Conservation (phyloP, 1,139 yeast species). For the Yamadazyma diospyri region DNA sequence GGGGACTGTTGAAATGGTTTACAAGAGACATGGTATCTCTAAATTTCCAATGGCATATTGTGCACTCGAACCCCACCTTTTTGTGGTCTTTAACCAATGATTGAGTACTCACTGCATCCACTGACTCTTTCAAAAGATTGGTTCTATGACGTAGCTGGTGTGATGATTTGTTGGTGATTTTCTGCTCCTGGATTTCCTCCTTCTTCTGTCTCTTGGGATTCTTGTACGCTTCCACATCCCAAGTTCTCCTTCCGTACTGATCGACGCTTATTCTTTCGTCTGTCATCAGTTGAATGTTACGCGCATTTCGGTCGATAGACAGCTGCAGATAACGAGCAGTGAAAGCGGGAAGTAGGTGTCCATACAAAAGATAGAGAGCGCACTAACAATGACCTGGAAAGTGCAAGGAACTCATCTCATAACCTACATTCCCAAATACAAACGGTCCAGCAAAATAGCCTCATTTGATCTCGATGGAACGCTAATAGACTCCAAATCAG, state of each 20-base stretch:
- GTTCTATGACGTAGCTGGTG: constrained; percentile 6
- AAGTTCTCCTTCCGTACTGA: constrained; percentile 62
- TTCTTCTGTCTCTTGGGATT: constrained; percentile 32
- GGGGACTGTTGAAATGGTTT: constrained; percentile 78
- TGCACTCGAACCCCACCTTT: constrained; percentile 84
- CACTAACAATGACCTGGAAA: constrained; percentile 20
- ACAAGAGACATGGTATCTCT: constrained; percentile 77
- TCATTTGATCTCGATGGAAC: constrained; percentile 81
- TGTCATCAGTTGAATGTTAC: too few relatives aligned
- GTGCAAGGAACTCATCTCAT: constrained; percentile 34
- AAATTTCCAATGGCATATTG: constrained; percentile 72
- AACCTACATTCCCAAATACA: constrained; percentile 23
- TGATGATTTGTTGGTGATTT: constrained; percentile 5
- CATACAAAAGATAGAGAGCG: too few relatives aligned
- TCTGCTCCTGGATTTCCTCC: constrained; percentile 6
- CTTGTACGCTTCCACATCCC: constrained; percentile 68
- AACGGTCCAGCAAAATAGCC: constrained; percentile 39
- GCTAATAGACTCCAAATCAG: constrained; percentile 58
- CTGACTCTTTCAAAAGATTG: constrained; percentile 18
- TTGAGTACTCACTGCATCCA: constrained; percentile 32
- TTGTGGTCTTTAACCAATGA: constrained; percentile 37
- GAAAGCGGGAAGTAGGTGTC: too few relatives aligned
- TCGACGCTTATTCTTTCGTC: constrained; percentile 18
- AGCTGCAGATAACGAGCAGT: too few relatives aligned
- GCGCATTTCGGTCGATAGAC: too few relatives aligned